Evolutionary conservation across 768 basidiomycete species (phyloP), one percentile per base, ranked within the genome.

Genomic region (Mycena vulgaris): DNA sequence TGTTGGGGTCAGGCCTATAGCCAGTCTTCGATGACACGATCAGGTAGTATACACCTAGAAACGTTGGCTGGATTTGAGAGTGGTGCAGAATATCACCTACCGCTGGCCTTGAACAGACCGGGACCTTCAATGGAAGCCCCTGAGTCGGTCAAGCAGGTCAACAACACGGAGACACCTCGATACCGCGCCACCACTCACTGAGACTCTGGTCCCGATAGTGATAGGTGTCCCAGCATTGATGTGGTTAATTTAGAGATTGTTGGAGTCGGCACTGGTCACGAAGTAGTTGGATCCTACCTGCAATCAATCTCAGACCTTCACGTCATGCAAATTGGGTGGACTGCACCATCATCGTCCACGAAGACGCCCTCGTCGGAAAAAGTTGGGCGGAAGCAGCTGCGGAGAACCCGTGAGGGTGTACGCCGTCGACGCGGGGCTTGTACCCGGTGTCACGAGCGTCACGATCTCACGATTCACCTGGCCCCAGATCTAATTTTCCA

Each of bases 241-340:
- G 25, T 63, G 58, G 27, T 73, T 67, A 56, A 70, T 45, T 55
- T 73, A 68, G 9, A 73, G 27, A 23, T 73, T 73, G 64, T 73
- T 73, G 10, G 72, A 73, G 42, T 73, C 72, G 6, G 72, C 72
- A 39, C 72, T 73, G 5, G 72, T 39, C 11, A 73, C 68, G 55
- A 73, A 48, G 55, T 73, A 73, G 47, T 19, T 49, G 5, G 14
- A 37, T 30, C 67, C 67, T 68, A 19, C 37, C 10, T n/a, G n/a
- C n/a, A n/a, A n/a, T n/a, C 5, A 35, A 11, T 5, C 4, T 19
- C 31, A 37, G 3, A 19, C 10, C 9, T 16, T 6, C 39, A 17
- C 16, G 39, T 14, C 16, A 40, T 42, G n/a, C n/a, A 9, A n/a
- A 14, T 4, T 25, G 5, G 7, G 21, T 7, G 3, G 14, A 30